phyloP scores from a whole-genome alignment of 2,329 filamentous ascomycete species.

The Pyrenochaeta sp. region DNA sequence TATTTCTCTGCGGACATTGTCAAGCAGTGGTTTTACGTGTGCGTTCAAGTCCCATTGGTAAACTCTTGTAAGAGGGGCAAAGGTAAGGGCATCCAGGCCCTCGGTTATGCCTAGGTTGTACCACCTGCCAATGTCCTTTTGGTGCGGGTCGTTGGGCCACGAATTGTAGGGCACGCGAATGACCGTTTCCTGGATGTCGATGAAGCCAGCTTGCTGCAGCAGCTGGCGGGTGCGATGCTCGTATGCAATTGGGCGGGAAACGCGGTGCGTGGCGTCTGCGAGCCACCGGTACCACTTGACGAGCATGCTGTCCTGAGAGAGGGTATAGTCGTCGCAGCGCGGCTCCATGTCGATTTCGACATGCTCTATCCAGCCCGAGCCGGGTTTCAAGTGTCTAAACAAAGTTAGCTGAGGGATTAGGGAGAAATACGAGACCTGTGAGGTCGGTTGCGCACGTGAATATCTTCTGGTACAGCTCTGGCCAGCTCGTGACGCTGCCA shows the following conservation, averaged over 20 bases:
- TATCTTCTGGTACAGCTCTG: conserved; percentile 74
- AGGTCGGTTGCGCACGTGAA: conserved; percentile 67
- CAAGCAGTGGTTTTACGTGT: conserved; percentile 69
- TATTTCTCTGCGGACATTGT: conserved; percentile 72
- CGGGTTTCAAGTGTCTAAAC: conserved; percentile 79
- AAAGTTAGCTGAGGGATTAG: conserved; percentile 27
- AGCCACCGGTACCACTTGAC: conserved; percentile 75
- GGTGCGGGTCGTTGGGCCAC: conserved; percentile 71
- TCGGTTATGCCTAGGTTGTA: conserved; percentile 82
- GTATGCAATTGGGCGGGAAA: conserved; percentile 72
- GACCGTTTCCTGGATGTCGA: conserved; percentile 76
- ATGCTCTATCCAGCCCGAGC: conserved; percentile 80
- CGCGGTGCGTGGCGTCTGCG: conserved; percentile 71
- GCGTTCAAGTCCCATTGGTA: conserved; percentile 66
- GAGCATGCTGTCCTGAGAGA: conserved; percentile 66
- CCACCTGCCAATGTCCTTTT: conserved; percentile 78
- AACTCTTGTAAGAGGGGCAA: conserved; percentile 75
- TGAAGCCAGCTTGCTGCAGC: conserved; percentile 77
- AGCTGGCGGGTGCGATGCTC: conserved; percentile 68
- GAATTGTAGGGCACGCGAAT: conserved; percentile 77
- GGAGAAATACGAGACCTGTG: too few relatives aligned
- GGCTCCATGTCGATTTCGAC: conserved; percentile 88
- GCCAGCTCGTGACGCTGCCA: conserved; percentile 82
- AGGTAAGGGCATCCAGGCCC: conserved; percentile 75
- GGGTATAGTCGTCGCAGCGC: conserved; percentile 72